Evolutionary conservation across 257 asterid genomes (phyloP).

Genomic region (Galeopsis tetrahit): DNA sequence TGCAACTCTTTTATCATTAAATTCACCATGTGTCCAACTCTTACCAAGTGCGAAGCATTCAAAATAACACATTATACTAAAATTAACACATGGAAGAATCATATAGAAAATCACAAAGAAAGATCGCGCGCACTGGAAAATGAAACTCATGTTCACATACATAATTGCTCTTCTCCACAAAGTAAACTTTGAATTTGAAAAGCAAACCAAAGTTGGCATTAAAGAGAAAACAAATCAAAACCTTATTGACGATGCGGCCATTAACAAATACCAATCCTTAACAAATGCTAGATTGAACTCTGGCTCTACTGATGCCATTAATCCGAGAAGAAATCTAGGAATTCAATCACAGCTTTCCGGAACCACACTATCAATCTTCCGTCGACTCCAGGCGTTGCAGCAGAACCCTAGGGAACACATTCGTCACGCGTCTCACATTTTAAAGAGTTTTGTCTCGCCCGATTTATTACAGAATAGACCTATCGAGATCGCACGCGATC

Average conservation of each 20-base stretch:
- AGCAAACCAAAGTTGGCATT: neutral
- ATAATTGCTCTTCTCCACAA: too few relatives aligned
- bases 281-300: conserved; percentile 94
- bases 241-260: conserved; percentile 79
- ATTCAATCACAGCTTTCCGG: conserved; percentile 76
- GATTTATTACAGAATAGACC: too few relatives aligned
- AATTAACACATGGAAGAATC: too few relatives aligned
- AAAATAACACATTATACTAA: conserved; percentile 14
- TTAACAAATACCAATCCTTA: conserved; percentile 86
- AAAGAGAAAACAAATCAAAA: conserved; percentile 23
- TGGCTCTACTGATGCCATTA: conserved; percentile 84
- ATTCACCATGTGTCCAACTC: conserved; percentile 76
- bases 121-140: too few relatives aligned
- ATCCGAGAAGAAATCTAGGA: conserved; percentile 85
- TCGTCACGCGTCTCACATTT: too few relatives aligned
- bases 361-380: too few relatives aligned
- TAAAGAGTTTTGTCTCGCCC: too few relatives aligned
- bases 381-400: too few relatives aligned
- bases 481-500: too few relatives aligned
- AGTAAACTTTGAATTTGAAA: neutral
- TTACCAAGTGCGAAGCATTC: conserved; percentile 77
- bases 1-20: conserved; percentile 83
- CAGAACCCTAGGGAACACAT: too few relatives aligned
- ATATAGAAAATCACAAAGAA: too few relatives aligned
- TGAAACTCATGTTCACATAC: conserved; percentile 9